Percentiles rank a stretch among this genome's conserved stretches.
Conservation (phyloP, 2,329 filamentous ascomycete species). For the Colletotrichum coccodes region DNA sequence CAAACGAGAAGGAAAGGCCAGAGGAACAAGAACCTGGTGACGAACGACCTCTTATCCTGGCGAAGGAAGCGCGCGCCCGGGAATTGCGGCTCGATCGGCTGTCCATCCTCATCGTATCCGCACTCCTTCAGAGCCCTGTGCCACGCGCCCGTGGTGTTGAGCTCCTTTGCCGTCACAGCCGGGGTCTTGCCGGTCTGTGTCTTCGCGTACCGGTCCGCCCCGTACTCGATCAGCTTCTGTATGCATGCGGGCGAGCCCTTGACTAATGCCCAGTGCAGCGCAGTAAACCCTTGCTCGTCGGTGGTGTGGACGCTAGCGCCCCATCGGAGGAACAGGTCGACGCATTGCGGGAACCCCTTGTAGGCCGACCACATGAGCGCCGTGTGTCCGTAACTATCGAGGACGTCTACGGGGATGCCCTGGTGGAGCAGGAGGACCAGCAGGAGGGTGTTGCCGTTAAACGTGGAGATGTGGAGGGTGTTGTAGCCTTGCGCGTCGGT, state of each 20-base stretch:
- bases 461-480: constrained; percentile 94
- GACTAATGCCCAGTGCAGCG: constrained; percentile 95
- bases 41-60: constrained; percentile 81
- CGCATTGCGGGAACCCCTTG: constrained; percentile 92
- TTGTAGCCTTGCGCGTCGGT: constrained; percentile 98
- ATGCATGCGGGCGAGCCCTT: constrained; percentile 92
- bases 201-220: constrained; percentile 90
- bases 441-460: constrained; percentile 94
- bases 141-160: constrained; percentile 88
- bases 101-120: constrained; percentile 84
- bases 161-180: constrained; percentile 84
- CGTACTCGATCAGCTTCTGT: constrained; percentile 94
- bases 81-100: constrained; percentile 74
- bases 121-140: constrained; percentile 83
- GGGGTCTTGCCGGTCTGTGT: constrained; percentile 93
- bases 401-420: constrained; percentile 91
- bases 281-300: constrained; percentile 94
- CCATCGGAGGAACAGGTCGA: constrained; percentile 93
- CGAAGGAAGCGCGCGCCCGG: constrained; percentile 78
- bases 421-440: constrained; percentile 92
- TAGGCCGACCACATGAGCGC: constrained; percentile 99
- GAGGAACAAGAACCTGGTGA: constrained; percentile 88
- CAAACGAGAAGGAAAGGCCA: constrained; percentile 86
- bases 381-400: constrained; percentile 91
- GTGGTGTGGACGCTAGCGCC: constrained; percentile 91